These are phyloP conservation scores for Bipolaris zeicola DNA, from an alignment of 2,329 filamentous ascomycete genomes.

Conservation along the genomic window DNA sequence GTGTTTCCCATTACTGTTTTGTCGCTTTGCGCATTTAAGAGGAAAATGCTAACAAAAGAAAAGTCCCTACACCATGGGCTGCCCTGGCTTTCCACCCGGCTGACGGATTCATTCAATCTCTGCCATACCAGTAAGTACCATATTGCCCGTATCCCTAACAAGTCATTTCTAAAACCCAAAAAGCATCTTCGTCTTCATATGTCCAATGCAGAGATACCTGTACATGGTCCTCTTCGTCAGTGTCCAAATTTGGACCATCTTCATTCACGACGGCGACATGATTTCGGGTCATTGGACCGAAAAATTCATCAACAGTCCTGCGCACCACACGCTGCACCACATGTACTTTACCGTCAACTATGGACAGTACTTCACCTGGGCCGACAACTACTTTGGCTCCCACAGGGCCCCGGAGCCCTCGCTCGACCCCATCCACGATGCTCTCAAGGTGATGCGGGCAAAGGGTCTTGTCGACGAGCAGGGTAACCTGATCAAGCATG, in stretches of 20 bases:
- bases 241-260: conserved; percentile 12
- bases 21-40: background rate
- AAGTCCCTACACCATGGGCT: conserved; percentile 12
- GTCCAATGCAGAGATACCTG: conserved; percentile 13
- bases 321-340: conserved; percentile 12
- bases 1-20: background rate
- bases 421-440: conserved; percentile 11
- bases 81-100: conserved; percentile 13
- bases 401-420: conserved; percentile 8
- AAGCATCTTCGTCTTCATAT: conserved; percentile 11
- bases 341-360: conserved; percentile 17
- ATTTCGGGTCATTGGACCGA: conserved; percentile 11
- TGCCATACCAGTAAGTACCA: conserved; percentile 12
- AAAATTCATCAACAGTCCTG: conserved; percentile 12
- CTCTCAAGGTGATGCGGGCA: conserved; percentile 13
- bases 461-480: conserved; percentile 11
- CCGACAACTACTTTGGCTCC: conserved; percentile 11
- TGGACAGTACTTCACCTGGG: conserved; percentile 13
- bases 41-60: conserved; percentile 1
- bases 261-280: conserved; percentile 14
- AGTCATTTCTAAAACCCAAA: background rate
- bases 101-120: conserved; percentile 9
- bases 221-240: conserved; percentile 13
- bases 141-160: background rate
- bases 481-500: conserved; percentile 8